These are phyloP conservation scores for Rhynchosporium secalis DNA, from an alignment of 2,329 filamentous ascomycete genomes.

Conservation along the genomic window DNA sequence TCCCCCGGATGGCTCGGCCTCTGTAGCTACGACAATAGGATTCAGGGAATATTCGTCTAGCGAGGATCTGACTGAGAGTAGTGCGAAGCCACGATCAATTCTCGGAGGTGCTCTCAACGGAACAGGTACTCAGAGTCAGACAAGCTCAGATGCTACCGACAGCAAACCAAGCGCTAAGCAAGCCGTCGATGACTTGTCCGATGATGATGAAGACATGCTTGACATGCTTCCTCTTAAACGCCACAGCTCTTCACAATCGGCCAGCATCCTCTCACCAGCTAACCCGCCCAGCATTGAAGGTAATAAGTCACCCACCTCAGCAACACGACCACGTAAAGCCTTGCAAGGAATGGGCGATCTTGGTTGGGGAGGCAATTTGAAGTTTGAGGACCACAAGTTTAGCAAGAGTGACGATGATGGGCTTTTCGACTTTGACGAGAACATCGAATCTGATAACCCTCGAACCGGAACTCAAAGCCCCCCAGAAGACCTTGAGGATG, in stretches of 20 bases:
- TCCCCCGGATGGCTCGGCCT: slow-evolving; percentile 38
- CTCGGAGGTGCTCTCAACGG: slow-evolving; percentile 7
- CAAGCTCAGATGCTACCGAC: neutral
- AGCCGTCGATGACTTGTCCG: slow-evolving; percentile 20
- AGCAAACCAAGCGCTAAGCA: neutral
- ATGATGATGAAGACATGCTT: slow-evolving; percentile 34
- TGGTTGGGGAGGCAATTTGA: slow-evolving; percentile 9
- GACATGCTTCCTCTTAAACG: slow-evolving; percentile 32
- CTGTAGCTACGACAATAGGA: slow-evolving; percentile 28
- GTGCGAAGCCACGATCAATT: slow-evolving; percentile 18
- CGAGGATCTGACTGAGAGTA: slow-evolving; percentile 22
- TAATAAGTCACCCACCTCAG: slow-evolving; percentile 19
- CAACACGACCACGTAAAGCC: slow-evolving; percentile 14
- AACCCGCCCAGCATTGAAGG: slow-evolving; percentile 5
- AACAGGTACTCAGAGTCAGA: slow-evolving; percentile 3
- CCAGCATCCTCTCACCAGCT: slow-evolving; percentile 24
- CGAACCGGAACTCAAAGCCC: neutral
- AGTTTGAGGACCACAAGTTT: slow-evolving; percentile 22
- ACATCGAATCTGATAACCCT: neutral
- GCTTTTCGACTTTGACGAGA: slow-evolving; percentile 36
- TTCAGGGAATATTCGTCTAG: slow-evolving; percentile 25
- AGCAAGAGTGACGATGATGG: slow-evolving; percentile 33
- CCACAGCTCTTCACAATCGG: slow-evolving; percentile 20
- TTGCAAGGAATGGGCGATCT: slow-evolving; percentile 13
- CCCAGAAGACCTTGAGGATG: slow-evolving; percentile 18